A percentile compares a stretch with the other conserved stretches of the same genome.
phyloP scores from a whole-genome alignment of 768 basidiomycete genomes.

The Leccinum boreale region DNA sequence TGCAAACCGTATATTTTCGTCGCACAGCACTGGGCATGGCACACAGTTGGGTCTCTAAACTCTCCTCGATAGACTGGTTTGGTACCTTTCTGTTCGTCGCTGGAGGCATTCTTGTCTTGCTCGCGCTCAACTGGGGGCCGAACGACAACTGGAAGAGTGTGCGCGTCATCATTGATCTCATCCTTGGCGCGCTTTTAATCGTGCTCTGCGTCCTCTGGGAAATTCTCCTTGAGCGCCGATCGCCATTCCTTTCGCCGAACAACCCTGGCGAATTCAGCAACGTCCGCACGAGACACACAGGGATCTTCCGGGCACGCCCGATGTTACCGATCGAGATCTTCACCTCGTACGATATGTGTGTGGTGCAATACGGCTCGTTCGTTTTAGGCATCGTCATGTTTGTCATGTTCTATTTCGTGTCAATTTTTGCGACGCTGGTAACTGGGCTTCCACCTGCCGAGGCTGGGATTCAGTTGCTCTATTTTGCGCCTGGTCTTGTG shows the following conservation, averaged over 20 bases:
- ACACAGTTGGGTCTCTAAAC: conserved; percentile 28
- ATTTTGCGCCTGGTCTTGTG: conserved; percentile 50
- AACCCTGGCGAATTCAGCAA: neutral
- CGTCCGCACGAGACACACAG: conserved; percentile 6
- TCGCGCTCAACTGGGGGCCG: conserved; percentile 53
- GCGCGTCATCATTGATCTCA: conserved; percentile 46
- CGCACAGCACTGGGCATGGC: neutral
- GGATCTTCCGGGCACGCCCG: conserved; percentile 32
- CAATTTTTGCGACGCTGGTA: conserved; percentile 51
- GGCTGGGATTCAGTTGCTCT: conserved; percentile 49
- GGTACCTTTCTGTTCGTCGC: conserved; percentile 42
- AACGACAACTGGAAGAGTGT: conserved; percentile 37
- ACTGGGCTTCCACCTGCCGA: conserved; percentile 36
- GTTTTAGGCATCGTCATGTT: conserved; percentile 47
- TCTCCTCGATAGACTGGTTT: conserved; percentile 43
- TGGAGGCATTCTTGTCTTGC: conserved; percentile 44
- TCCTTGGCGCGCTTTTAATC: conserved; percentile 43
- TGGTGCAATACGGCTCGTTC: conserved; percentile 37
- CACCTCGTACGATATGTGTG: conserved; percentile 39
- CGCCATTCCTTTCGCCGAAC: neutral
- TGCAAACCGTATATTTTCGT: neutral
- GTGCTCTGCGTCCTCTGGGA: conserved; percentile 43
- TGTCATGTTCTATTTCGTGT: conserved; percentile 53
- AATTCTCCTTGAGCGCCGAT: conserved; percentile 33
- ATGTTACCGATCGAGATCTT: conserved; percentile 49